Evolutionary conservation across 306 rosid genomes (phyloP).

Genomic region (Ceratonia siliqua): DNA sequence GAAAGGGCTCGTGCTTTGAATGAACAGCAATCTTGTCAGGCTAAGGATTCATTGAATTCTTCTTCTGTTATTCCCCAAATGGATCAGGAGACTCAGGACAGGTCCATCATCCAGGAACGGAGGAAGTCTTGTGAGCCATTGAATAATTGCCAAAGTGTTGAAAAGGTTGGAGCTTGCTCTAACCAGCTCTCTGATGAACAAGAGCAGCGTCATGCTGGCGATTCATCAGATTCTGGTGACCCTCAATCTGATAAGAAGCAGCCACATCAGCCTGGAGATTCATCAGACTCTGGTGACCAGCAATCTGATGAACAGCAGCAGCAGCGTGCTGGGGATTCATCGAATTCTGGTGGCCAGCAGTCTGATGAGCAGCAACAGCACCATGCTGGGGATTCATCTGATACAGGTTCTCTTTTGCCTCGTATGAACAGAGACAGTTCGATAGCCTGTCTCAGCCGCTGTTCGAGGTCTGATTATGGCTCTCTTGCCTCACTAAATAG

Average conservation of each 20-base stretch:
- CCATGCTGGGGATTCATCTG: slow-evolving; percentile 50
- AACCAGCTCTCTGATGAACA: slow-evolving; percentile 17
- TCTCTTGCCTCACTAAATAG: slow-evolving; percentile 64
- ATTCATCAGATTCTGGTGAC: slow-evolving; percentile 14
- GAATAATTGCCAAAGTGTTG: slow-evolving; percentile 19
- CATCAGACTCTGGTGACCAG: slow-evolving; percentile 17
- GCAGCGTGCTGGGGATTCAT: slow-evolving; percentile 11
- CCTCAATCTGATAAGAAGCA: background rate
- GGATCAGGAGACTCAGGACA: slow-evolving; percentile 62
- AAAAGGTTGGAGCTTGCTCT: slow-evolving; percentile 5
- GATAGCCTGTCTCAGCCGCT: slow-evolving; percentile 67
- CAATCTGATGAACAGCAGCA: slow-evolving; percentile 21
- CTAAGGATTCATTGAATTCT: slow-evolving; percentile 28
- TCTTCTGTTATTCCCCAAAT: slow-evolving; percentile 37
- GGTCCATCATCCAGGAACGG: slow-evolving; percentile 28
- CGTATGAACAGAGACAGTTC: slow-evolving; percentile 81
- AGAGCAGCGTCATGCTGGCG: slow-evolving; percentile 10
- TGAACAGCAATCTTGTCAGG: slow-evolving; percentile 20
- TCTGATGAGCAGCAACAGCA: slow-evolving; percentile 38
- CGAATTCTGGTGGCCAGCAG: slow-evolving; percentile 28
- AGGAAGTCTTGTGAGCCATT: slow-evolving; percentile 1
- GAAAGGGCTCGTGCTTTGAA: slow-evolving; percentile 21
- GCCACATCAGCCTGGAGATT: slow-evolving; percentile 12
- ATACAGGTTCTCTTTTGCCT: slow-evolving; percentile 57
- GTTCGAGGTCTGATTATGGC: slow-evolving; percentile 87